A percentile compares a stretch with the other conserved stretches of the same genome.
Evolutionary conservation across 768 basidiomycete genomes (phyloP).

Genomic region (Auriculariales sp.): DNA sequence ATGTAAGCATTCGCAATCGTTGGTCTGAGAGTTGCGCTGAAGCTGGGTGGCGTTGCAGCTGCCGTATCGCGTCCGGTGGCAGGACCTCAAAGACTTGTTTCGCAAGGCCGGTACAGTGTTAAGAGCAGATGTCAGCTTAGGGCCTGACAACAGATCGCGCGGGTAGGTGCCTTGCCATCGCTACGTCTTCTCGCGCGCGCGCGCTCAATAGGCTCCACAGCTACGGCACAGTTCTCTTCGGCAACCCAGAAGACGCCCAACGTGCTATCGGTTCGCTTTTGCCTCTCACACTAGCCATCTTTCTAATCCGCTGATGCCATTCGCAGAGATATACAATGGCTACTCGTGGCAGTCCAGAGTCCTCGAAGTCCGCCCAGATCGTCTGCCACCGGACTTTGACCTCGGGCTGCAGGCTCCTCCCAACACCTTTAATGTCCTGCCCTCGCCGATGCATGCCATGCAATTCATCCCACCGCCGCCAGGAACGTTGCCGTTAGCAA

Average conservation of each 20-base stretch:
- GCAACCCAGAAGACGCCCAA: slow-evolving; percentile 86
- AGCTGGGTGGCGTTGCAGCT: slow-evolving; percentile 32
- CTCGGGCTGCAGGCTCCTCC: slow-evolving; percentile 1
- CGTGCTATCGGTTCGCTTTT: slow-evolving; percentile 48
- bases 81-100: slow-evolving; percentile 97
- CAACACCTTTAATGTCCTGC: not conserved
- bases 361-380: slow-evolving; percentile 83
- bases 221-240: slow-evolving; percentile 86
- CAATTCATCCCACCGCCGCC: slow-evolving; percentile 1
- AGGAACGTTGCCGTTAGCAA: not conserved
- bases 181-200: not conserved
- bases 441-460: not conserved
- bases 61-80: slow-evolving; percentile 95
- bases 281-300: not conserved
- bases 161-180: slow-evolving; percentile 28
- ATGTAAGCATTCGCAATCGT: slow-evolving; percentile 38
- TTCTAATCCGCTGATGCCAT: not conserved
- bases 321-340: slow-evolving; percentile 77
- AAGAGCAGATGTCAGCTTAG: slow-evolving; percentile 55
- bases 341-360: slow-evolving; percentile 93
- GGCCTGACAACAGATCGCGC: slow-evolving; percentile 81
- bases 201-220: not conserved
- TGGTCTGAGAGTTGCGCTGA: slow-evolving; percentile 1
- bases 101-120: slow-evolving; percentile 85
- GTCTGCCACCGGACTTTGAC: slow-evolving; percentile 54